A percentile compares a stretch with the other conserved stretches of the same genome.
Conservation (phyloP, 2,329 filamentous ascomycete species). For the Colletotrichum brevisporum region DNA sequence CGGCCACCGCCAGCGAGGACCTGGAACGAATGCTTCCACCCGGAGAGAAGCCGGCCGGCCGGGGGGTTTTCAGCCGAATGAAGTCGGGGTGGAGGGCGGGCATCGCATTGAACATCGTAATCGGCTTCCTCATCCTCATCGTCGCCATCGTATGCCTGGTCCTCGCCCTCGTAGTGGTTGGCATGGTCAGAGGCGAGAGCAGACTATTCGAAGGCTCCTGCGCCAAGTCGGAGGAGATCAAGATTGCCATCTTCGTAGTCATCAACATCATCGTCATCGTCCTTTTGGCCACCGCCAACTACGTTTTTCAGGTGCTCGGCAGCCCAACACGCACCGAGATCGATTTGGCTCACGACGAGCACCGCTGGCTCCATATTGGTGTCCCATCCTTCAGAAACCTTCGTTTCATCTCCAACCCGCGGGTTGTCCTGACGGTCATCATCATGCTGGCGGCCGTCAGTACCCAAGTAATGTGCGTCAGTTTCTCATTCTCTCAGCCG, state of each 20-base stretch:
- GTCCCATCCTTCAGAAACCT: slow-evolving; percentile 67
- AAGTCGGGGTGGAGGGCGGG: slow-evolving; percentile 64
- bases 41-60: slow-evolving; percentile 41
- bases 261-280: slow-evolving; percentile 60
- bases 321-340: slow-evolving; percentile 67
- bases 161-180: slow-evolving; percentile 52
- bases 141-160: slow-evolving; percentile 56
- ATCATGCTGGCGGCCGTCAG: slow-evolving; percentile 59
- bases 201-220: slow-evolving; percentile 58
- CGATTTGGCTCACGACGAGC: slow-evolving; percentile 59
- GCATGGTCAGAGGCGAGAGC: slow-evolving; percentile 52
- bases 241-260: slow-evolving; percentile 58
- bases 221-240: slow-evolving; percentile 51
- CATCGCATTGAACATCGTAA: slow-evolving; percentile 58
- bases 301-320: slow-evolving; percentile 67
- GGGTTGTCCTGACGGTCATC: slow-evolving; percentile 55
- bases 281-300: slow-evolving; percentile 65
- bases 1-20: slow-evolving; percentile 32
- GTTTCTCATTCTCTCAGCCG: background rate
- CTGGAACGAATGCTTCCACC: slow-evolving; percentile 35
- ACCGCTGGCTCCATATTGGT: slow-evolving; percentile 67
- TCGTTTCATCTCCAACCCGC: slow-evolving; percentile 55
- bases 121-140: slow-evolving; percentile 56
- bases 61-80: slow-evolving; percentile 45
- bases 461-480: slow-evolving; percentile 65